Evolutionary conservation across 2,329 filamentous ascomycete genomes (phyloP).

Genomic region (Diaporthe ampelina): DNA sequence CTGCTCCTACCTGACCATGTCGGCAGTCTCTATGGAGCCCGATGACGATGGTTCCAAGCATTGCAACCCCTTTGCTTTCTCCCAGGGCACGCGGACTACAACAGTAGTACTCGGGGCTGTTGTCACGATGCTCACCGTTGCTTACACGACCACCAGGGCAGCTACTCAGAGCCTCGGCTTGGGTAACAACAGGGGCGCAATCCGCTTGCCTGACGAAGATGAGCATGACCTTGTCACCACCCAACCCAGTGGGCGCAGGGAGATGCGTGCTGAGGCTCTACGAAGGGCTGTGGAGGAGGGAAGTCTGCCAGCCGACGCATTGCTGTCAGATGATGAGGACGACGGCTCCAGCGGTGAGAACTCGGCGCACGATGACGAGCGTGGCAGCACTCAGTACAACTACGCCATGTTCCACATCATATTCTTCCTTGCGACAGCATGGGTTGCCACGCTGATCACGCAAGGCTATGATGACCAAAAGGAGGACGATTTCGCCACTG

Average conservation of each 20-base stretch:
- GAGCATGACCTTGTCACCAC: conserved; percentile 91
- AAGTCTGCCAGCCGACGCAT: conserved; percentile 89
- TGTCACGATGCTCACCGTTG: conserved; percentile 95
- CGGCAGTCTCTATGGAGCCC: conserved; percentile 97
- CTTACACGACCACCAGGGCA: conserved; percentile 96
- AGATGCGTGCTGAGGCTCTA: conserved; percentile 94
- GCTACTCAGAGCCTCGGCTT: conserved; percentile 90
- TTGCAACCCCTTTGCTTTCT: conserved; percentile 92
- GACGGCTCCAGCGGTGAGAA: conserved; percentile 73
- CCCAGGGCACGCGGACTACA: conserved; percentile 88
- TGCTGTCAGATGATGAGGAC: conserved; percentile 79
- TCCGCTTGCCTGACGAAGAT: conserved; percentile 77
- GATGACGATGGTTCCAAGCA: conserved; percentile 90
- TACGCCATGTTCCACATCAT: conserved; percentile 97
- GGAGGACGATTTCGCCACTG: conserved; percentile 85
- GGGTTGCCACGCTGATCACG: conserved; percentile 90
- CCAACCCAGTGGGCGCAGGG: conserved; percentile 82
- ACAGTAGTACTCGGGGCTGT: conserved; percentile 94
- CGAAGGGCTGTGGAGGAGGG: conserved; percentile 94
- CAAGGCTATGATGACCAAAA: conserved; percentile 75
- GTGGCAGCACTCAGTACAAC: conserved; percentile 91
- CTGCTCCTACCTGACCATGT: conserved; percentile 99
- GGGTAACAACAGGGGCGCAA: conserved; percentile 70
- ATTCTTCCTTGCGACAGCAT: conserved; percentile 95
- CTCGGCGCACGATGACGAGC: conserved; percentile 86